Evolutionary conservation across 768 basidiomycete species (phyloP).

Genomic region (Clitopilus hobsonii): DNA sequence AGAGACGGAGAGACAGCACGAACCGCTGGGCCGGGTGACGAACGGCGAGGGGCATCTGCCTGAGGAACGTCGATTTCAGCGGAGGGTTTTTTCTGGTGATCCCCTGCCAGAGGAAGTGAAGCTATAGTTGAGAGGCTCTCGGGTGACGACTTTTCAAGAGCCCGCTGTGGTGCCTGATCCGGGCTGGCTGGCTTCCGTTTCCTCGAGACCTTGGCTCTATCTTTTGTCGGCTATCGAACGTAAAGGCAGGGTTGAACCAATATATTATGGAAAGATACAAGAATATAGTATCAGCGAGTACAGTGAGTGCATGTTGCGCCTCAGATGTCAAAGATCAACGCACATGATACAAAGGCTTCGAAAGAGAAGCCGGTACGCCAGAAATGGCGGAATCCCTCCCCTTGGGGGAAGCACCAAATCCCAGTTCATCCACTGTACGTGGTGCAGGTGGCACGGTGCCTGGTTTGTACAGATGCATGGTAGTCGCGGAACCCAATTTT

Average conservation of each 20-base stretch:
- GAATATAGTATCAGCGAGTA: conserved; percentile 20
- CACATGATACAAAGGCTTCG: conserved; percentile 77
- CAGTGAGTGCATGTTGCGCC: conserved; percentile 32
- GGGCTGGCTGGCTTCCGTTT: conserved; percentile 30
- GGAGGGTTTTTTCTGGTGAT: neutral
- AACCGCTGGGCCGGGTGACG: neutral
- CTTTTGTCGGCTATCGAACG: conserved; percentile 63
- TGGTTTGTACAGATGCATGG: conserved; percentile 59
- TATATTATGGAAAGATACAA: conserved; percentile 20
- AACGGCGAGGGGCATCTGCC: neutral
- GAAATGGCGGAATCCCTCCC: conserved; percentile 15
- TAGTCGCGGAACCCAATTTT: conserved; percentile 70
- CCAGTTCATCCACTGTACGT: conserved; percentile 43
- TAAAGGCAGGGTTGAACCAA: conserved; percentile 12
- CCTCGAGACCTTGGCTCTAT: conserved; percentile 44
- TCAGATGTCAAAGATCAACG: conserved; percentile 70
- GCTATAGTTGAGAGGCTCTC: neutral
- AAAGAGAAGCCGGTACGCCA: conserved; percentile 43
- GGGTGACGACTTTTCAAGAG: too few species aligned
- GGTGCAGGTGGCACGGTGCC: conserved; percentile 44
- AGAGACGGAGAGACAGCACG: neutral
- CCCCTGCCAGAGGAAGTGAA: neutral
- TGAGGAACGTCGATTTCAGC: neutral
- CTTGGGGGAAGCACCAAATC: conserved; percentile 21
- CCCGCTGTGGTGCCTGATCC: too few species aligned